Evolutionary conservation across 768 basidiomycete species (phyloP).

Genomic region (Agaricus bisporus): DNA sequence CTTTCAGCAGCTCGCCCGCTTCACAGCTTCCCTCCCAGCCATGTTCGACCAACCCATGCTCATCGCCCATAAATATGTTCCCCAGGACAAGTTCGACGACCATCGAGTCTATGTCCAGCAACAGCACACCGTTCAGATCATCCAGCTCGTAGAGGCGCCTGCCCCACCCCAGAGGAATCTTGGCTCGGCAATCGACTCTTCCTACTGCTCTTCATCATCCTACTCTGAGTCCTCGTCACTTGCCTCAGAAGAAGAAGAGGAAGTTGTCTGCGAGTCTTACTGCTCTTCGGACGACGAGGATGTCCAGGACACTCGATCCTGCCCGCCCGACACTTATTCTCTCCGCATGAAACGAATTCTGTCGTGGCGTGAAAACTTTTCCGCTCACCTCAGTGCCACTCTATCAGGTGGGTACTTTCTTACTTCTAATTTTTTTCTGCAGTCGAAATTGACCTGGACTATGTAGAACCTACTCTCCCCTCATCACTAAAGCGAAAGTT

Average conservation of each 20-base stretch:
- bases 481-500: conserved; percentile 48
- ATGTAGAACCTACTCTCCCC: conserved; percentile 23
- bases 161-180: conserved; percentile 49
- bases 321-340: conserved; percentile 40
- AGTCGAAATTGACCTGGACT: not conserved
- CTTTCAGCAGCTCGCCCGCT: not conserved
- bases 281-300: conserved; percentile 53
- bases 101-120: conserved; percentile 41
- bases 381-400: conserved; percentile 34
- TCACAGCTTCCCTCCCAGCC: conserved; percentile 11
- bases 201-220: conserved; percentile 32
- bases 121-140: conserved; percentile 54
- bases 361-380: conserved; percentile 61
- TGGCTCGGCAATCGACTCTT: conserved; percentile 30
- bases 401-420: conserved; percentile 31
- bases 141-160: conserved; percentile 65
- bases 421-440: not conserved
- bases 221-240: conserved; percentile 26
- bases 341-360: conserved; percentile 61
- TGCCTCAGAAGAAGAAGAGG: conserved; percentile 35
- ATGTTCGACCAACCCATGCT: conserved; percentile 18
- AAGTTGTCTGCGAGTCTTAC: conserved; percentile 53
- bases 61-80: conserved; percentile 16
- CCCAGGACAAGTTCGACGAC: conserved; percentile 28
- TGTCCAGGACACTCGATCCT: not conserved